Evolutionary conservation across 2,329 filamentous ascomycete species (phyloP).

Genomic region (Cladophialophora exuberans): DNA sequence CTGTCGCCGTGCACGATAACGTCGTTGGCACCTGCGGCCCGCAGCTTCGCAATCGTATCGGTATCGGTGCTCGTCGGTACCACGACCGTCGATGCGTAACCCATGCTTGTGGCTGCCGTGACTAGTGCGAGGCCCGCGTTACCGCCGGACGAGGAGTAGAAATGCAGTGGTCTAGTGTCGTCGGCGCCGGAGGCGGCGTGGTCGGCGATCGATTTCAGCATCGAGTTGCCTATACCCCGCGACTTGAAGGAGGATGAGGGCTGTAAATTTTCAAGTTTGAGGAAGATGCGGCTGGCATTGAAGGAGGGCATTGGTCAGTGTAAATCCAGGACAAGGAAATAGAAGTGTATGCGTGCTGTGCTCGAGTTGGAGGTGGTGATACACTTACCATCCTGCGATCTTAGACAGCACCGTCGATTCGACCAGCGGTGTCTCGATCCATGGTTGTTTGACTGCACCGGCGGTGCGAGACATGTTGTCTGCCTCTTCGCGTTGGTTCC

Average conservation of each 20-base stretch:
- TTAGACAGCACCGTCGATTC: slow-evolving; percentile 43
- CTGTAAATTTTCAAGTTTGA: slow-evolving; percentile 85
- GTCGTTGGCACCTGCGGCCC: slow-evolving; percentile 64
- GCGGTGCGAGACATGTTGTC: slow-evolving; percentile 6
- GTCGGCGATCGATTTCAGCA: slow-evolving; percentile 68
- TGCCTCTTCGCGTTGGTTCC: not conserved
- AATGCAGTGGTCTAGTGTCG: slow-evolving; percentile 61
- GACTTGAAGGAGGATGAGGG: slow-evolving; percentile 88
- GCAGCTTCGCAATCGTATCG: slow-evolving; percentile 72
- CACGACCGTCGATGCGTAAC: slow-evolving; percentile 72
- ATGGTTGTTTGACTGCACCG: slow-evolving; percentile 38
- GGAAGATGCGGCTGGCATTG: slow-evolving; percentile 66
- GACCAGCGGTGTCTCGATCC: slow-evolving; percentile 45
- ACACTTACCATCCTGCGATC: slow-evolving; percentile 43
- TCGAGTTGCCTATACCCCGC: slow-evolving; percentile 41
- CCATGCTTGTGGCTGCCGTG: slow-evolving; percentile 67
- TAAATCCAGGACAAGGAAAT: too few species aligned
- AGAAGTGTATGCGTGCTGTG: too few species aligned
- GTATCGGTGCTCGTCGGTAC: slow-evolving; percentile 68
- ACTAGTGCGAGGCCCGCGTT: slow-evolving; percentile 85
- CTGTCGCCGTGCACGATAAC: slow-evolving; percentile 70
- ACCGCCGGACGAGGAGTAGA: slow-evolving; percentile 79
- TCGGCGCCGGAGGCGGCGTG: slow-evolving; percentile 51
- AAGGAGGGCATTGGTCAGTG: not conserved
- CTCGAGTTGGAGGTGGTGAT: too few species aligned